Evolutionary conservation across 2,329 filamentous ascomycete species (phyloP), one percentile per base, ranked within the genome.

Genomic region (Xylariaceae sp.): DNA sequence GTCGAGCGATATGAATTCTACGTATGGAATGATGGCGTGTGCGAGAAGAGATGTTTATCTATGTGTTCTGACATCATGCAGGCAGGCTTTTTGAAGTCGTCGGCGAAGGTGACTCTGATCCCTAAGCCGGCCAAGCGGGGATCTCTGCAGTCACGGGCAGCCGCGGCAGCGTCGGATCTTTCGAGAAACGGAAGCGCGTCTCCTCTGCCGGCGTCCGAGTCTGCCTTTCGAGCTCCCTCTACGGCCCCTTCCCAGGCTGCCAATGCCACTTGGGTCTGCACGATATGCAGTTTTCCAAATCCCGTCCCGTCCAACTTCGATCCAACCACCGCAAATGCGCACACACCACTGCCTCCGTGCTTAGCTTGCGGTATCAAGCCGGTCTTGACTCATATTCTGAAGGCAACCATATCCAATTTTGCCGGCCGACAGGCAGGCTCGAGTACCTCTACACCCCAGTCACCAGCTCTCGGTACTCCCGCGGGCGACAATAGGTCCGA

Each of bases 231-330:
- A 37, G 49, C 59, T 25, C 52, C 65, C 49, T 44, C 62, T 46
- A 36, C 60, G 63, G 63, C 69, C 12, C 64, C 72, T 19, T 47
- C 66, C 1, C 60, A 70, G 11, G 56, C 66, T 11, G 72, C 68
- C 44, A 74, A 69, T 39, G 86, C 85, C 5, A 95, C 88, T 4
- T 96, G 90, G 90, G 80, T 96, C 14, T 96, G 90, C 63, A 83
- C 85, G 2, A 96, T 96, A 51, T 96, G 90, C 67, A 90, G 84
- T 46, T 93, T 94, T 54, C 90, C 89, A 8, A 96, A 96, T 51
- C 82, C 86, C 0, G 79, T 95, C 2, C 89, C 92, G 1, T 84
- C 85, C 23, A 95, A 94, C 57, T 96, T 96, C 56, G 90, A 96
- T 50, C 84, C 88, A 0, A 72, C 80, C 1, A 80, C 82, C 3